These are phyloP conservation scores for Russula brevipes DNA, from an alignment of 768 basidiomycete genomes.

Conservation along the genomic window DNA sequence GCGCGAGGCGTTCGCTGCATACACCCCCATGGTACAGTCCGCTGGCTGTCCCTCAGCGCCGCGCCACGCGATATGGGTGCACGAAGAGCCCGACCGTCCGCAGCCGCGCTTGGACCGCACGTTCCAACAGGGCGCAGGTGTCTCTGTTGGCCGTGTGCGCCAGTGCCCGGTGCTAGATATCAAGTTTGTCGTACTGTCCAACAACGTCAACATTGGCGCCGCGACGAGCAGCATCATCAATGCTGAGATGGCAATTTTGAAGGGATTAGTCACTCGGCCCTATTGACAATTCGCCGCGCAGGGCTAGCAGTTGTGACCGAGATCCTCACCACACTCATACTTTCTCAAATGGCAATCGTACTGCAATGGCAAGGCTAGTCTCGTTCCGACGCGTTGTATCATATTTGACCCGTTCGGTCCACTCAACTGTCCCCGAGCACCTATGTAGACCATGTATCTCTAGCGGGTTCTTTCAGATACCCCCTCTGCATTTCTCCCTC, in stretches of 20 bases:
- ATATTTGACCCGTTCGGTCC: neutral
- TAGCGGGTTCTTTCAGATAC: conserved; percentile 10
- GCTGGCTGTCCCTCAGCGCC: conserved; percentile 84
- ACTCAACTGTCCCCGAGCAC: neutral
- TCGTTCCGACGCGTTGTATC: neutral
- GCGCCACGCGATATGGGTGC: conserved; percentile 78
- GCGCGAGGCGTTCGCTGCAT: conserved; percentile 69
- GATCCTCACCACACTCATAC: conserved; percentile 65
- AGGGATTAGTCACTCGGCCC: conserved; percentile 53
- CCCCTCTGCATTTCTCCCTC: conserved; percentile 8
- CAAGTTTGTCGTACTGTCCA: conserved; percentile 89
- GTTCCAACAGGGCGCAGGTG: conserved; percentile 85
- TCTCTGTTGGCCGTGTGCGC: conserved; percentile 84
- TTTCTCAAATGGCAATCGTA: conserved; percentile 65
- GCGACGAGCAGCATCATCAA: conserved; percentile 97
- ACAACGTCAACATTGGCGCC: conserved; percentile 94
- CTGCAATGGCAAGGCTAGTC: conserved; percentile 45
- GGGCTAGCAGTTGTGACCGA: conserved; percentile 67
- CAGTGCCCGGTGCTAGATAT: conserved; percentile 90
- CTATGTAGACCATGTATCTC: conserved; percentile 1
- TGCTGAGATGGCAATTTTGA: conserved; percentile 87
- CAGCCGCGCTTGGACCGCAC: conserved; percentile 92
- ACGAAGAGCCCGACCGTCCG: conserved; percentile 87
- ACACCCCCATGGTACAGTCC: conserved; percentile 68
- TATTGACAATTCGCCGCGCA: conserved; percentile 51